Conservation (phyloP, 139 green algal species). For the Desmodesmus armatus region DNA sequence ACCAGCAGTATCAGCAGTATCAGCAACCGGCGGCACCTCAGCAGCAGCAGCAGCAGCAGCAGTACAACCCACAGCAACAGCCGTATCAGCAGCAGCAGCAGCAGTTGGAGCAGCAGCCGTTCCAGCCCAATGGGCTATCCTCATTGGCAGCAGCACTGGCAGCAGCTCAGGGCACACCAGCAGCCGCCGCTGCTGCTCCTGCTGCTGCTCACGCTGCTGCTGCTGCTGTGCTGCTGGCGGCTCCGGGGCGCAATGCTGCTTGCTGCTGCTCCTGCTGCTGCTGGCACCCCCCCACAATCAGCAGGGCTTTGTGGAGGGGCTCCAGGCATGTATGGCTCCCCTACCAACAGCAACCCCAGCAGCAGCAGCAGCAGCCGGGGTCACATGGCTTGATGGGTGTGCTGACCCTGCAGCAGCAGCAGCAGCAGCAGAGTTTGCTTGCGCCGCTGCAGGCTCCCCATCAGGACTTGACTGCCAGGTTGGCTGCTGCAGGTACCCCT, state of each 20-base stretch:
- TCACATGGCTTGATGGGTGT: too few species aligned
- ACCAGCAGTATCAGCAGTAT: too few species aligned
- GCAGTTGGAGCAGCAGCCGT: too few species aligned
- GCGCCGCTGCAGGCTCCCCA: not conserved
- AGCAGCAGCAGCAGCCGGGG: slow-evolving; percentile 21
- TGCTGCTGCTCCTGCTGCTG: not conserved
- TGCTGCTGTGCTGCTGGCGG: slow-evolving; percentile 24
- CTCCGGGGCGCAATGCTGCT: not conserved
- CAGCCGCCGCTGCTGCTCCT: not conserved
- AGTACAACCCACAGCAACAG: not conserved
- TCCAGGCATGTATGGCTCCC: not conserved
- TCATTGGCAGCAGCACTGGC: slow-evolving; percentile 5
- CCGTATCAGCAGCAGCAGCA: slow-evolving; percentile 14
- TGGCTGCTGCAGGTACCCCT: slow-evolving; percentile 31
- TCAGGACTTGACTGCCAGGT: not conserved
- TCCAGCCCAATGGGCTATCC: too few species aligned
- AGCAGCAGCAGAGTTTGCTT: slow-evolving; percentile 17
- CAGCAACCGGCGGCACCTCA: not conserved
- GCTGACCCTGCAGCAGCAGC: not conserved
- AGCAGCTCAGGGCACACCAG: slow-evolving; percentile 11
- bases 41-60: slow-evolving; percentile 17
- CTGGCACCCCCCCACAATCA: not conserved
- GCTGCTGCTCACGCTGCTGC: slow-evolving; percentile 21
- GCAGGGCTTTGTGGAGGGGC: not conserved
- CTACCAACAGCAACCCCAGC: slow-evolving; percentile 32